These are phyloP conservation scores for Diplodia sapinea DNA, from an alignment of 2,329 filamentous ascomycete species.

Conservation along the genomic window DNA sequence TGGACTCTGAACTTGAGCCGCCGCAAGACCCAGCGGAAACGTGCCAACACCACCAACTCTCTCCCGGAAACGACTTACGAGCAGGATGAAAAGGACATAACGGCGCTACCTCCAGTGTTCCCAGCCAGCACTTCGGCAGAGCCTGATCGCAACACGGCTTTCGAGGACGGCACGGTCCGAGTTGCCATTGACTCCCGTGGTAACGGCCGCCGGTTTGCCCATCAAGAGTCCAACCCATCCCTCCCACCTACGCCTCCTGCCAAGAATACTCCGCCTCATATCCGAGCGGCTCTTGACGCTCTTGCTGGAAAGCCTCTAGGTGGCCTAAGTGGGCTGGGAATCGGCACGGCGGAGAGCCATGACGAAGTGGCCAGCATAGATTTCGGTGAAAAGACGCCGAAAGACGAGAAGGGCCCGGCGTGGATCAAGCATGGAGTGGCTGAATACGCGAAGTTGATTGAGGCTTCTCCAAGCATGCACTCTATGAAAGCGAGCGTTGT, in stretches of 20 bases:
- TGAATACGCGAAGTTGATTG: constrained; percentile 41
- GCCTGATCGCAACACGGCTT: constrained; percentile 1
- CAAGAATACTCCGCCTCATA: constrained; percentile 51
- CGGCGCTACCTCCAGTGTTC: constrained; percentile 7
- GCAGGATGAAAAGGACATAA: constrained; percentile 4
- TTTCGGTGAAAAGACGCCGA: background rate
- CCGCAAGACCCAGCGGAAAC: constrained; percentile 17
- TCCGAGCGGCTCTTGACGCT: constrained; percentile 12
- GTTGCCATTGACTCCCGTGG: background rate
- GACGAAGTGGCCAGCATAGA: constrained; percentile 30
- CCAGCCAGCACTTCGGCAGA: background rate
- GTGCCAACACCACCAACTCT: constrained; percentile 9
- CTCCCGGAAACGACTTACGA: background rate
- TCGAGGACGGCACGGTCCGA: background rate
- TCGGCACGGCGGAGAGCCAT: background rate
- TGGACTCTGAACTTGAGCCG: constrained; percentile 1
- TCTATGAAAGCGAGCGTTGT: constrained; percentile 31
- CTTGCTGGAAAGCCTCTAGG: background rate
- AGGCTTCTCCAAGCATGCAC: constrained; percentile 32
- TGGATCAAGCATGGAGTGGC: constrained; percentile 34
- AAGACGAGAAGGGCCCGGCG: background rate
- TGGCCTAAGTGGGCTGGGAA: background rate
- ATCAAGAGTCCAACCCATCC: constrained; percentile 32
- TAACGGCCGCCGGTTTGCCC: background rate
- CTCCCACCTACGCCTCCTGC: constrained; percentile 49